Percentiles rank a stretch among this genome's conserved stretches.
Conservation (phyloP, 164 flowering plant species). For the Piper longum region DNA sequence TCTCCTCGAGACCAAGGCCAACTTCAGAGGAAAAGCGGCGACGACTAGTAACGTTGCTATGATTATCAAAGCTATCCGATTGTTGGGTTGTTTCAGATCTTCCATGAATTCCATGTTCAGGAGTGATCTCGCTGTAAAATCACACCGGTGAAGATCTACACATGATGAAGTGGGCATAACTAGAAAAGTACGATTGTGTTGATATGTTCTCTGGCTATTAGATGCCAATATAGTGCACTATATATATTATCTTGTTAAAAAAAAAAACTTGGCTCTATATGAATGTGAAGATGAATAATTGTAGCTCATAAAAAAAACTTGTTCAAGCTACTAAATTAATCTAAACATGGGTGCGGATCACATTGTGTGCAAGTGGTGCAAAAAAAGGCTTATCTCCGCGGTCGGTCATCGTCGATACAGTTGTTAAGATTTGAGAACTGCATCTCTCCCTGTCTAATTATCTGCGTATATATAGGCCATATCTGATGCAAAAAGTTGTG, state of each 20-base stretch:
- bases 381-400: background rate
- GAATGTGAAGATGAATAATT: background rate
- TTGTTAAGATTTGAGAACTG: slow-evolving; percentile 1
- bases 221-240: no score
- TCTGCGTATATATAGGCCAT: no score
- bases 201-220: no score
- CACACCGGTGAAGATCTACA: no score
- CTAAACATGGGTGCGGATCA: background rate
- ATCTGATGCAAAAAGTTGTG: no score
- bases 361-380: background rate
- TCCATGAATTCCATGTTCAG: slow-evolving; percentile 6
- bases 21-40: slow-evolving; percentile 10
- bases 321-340: background rate
- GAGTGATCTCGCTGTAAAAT: no score
- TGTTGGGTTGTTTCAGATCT: slow-evolving; percentile 11
- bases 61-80: slow-evolving; percentile 4
- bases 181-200: no score
- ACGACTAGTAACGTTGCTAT: slow-evolving; percentile 7
- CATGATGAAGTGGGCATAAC: no score
- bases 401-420: background rate
- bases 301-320: background rate
- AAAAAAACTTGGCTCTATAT: no score
- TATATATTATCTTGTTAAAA: no score
- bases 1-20: background rate
- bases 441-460: background rate